Evolutionary conservation across 176 grass and related monocot species (phyloP), one percentile per base, ranked within the genome.

Genomic region (Luzula sylvatica): DNA sequence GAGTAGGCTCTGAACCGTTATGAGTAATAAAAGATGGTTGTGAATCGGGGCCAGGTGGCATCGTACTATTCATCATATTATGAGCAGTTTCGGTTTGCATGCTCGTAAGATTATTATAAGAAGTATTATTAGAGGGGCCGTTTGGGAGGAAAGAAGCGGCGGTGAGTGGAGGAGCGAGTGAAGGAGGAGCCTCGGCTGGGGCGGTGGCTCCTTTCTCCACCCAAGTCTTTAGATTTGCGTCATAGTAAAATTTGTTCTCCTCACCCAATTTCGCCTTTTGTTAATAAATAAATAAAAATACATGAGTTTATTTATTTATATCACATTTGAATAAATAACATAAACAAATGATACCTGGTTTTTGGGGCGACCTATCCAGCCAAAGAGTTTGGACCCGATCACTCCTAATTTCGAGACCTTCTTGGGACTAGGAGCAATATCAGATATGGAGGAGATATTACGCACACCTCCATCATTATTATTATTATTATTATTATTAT

Each of bases 211-310:
- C 92, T 76, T 98, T 82, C 69, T 98, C 85, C 38, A 98, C 92
- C 92, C 92, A 98, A 55, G 74, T 83, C 68, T 90, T 98, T 42
- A 98, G 56, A 38, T 90, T 86, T 26, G 79, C 92, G 20, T 98
- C 81, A 47, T 98, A 98, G 65, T 98, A 98, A 59, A 98, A 98
- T 73, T 82, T 98, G 55, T 98, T 98, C 42, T 70, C 63, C 25
- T 98, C 71, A 46, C 92, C 92, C 50, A 98, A 73, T 63, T 90
- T 98, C 50, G 86, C 92, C 92, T 98, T 75, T 27, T 29, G 55
- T 41, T 21, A 61, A 43, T 71, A 60, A 59, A 56, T 57, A 67
- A 18, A 65, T 18, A 64, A 3, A n/a, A 32, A 4, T 35, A 35
- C 9, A 35, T 35, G 5, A 35, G 41, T 43, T 53, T 15, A 56